Evolutionary conservation across 2,329 filamentous ascomycete genomes (phyloP).

Genomic region (Ascochyta rabiei): DNA sequence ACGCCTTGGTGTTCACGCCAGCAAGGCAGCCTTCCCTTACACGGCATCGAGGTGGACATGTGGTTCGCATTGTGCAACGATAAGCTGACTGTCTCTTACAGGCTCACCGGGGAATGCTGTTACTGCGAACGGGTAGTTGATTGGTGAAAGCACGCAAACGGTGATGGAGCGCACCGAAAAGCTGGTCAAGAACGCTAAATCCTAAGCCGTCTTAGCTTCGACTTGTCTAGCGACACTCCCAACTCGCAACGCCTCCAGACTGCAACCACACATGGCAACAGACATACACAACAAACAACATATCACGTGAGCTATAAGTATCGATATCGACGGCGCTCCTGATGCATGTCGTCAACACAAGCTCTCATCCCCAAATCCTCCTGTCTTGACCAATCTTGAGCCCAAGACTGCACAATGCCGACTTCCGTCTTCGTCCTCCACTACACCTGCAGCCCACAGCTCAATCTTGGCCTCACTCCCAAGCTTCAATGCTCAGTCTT

Average conservation of each 20-base stretch:
- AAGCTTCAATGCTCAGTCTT: conserved; percentile 12
- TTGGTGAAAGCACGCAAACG: background rate
- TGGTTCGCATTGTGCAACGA: background rate
- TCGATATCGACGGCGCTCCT: background rate
- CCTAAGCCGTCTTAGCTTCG: background rate
- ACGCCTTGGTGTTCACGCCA: background rate
- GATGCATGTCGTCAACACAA: conserved; percentile 17
- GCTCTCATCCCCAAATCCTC: conserved; percentile 12
- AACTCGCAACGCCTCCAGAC: background rate
- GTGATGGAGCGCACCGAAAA: background rate
- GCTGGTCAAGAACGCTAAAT: background rate
- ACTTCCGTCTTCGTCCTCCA: conserved; percentile 22
- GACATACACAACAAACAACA: too few species aligned
- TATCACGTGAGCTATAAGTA: background rate
- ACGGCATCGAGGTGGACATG: background rate
- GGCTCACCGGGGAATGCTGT: background rate
- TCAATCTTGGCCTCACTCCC: conserved; percentile 1
- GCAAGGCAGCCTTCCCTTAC: background rate
- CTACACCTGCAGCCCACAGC: conserved; percentile 5
- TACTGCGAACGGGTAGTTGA: background rate
- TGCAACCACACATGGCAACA: too few species aligned
- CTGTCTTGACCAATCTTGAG: conserved; percentile 8
- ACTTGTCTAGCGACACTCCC: background rate
- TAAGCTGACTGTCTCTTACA: background rate
- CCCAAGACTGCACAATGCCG: conserved; percentile 20